Percentiles rank a stretch among this genome's conserved stretches.
Evolutionary conservation across 176 grass and related monocot genomes (phyloP).

Genomic region (Tillandsia fasciculata): DNA sequence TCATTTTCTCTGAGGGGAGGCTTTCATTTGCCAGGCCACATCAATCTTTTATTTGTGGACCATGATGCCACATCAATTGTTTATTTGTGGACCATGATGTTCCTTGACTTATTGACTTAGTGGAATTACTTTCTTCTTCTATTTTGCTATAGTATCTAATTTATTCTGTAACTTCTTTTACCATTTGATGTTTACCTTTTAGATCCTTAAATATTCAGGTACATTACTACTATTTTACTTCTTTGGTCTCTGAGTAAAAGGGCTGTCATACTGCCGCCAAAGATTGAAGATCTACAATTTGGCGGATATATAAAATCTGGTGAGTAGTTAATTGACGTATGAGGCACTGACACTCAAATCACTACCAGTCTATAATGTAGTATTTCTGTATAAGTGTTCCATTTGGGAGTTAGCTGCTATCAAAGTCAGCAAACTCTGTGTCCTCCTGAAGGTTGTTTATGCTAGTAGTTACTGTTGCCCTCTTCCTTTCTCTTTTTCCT

Average conservation of each 20-base stretch:
- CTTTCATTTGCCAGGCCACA: too few species aligned
- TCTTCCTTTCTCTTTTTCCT: slow-evolving; percentile 12
- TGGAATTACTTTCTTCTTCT: too few species aligned
- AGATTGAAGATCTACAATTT: slow-evolving; percentile 69
- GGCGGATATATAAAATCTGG: slow-evolving; percentile 89
- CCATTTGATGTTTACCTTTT: background rate
- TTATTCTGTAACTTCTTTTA: background rate
- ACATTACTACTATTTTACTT: slow-evolving; percentile 68
- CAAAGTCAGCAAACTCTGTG: background rate
- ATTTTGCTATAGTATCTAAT: background rate
- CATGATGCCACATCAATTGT: too few species aligned
- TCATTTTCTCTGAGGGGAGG: too few species aligned
- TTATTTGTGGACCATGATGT: too few species aligned
- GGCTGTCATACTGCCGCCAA: slow-evolving; percentile 73
- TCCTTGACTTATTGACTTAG: too few species aligned
- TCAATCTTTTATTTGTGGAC: too few species aligned
- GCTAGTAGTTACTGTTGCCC: background rate
- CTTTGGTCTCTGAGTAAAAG: slow-evolving; percentile 71
- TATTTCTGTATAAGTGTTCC: background rate
- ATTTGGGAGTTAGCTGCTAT: background rate
- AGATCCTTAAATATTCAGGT: slow-evolving; percentile 27
- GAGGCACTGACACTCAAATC: slow-evolving; percentile 1
- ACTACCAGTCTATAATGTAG: slow-evolving; percentile 6
- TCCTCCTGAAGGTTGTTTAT: background rate
- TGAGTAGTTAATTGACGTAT: slow-evolving; percentile 15